Evolutionary conservation across 2,329 filamentous ascomycete species (phyloP), one percentile per base, ranked within the genome.

Genomic region (Xylariales sp.): DNA sequence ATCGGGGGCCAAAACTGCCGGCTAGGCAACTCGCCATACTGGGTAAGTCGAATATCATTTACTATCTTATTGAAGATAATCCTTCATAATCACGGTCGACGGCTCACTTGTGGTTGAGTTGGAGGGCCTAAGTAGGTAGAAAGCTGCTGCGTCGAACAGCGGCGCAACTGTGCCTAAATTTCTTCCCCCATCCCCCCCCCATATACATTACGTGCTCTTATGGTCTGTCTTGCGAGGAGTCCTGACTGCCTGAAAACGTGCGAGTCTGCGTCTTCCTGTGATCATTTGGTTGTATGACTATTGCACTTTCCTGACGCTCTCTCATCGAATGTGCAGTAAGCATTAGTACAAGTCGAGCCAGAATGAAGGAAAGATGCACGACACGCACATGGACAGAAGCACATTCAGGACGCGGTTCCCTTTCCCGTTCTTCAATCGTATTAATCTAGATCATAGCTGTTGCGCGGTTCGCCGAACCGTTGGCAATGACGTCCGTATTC

Each of bases 391-490:
- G 4, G 14, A 12, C 16, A 15, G 24, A 16, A 18, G 4, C 24
- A 14, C 8, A 33, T 12, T 12, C 35, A 43, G 18, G 10, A 45
- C 31, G 39, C 53, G 47, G 51, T 55, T 55, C 33, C 36, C 42
- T 43, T 32, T 37, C 52, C 49, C 44, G 45, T 45, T 31, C 39
- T 21, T 45, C 42, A 38, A 33, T 51, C 35, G 22, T 43, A 55
- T 65, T 69, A 56, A 70, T 56, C 46, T 46, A 37, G 38, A 44
- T 44, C 50, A 29, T 41, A 88, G 86, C 84, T 59, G 74, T 88
- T 67, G 87, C 84, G 58, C 77, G 86, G 56, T 85, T 91, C 56
- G 82, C 86, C 46, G 86, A 91, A 59, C 86, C 86, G 7, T 66
- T 84, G 46, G 76, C 84, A 6, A 69, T 86, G 52, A 88, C 84